Evolutionary conservation across 495 filamentous ascomycete genomes (phyloP), one percentile per base, ranked within the genome.

Genomic region (Lepidopterella palustris): DNA sequence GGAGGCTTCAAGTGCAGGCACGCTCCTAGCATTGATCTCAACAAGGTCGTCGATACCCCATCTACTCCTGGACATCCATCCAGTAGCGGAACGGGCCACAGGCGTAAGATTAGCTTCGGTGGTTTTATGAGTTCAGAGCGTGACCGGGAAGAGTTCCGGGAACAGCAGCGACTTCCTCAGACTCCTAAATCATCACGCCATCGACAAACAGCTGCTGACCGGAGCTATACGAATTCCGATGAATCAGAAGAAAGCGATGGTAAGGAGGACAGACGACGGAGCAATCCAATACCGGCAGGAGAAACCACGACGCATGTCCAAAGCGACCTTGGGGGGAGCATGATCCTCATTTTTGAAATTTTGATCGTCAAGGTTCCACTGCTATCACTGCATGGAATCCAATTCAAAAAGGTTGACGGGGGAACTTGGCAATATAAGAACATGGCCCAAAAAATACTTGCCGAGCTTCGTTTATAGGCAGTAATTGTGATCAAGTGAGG

Each of bases 361-460:
- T 82, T 97, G 62, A 91, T 99, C 60, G 93, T 99, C 60, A 99
- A 99, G 77, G 90, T 99, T 29, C 93, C 93, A 25, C 75, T 99
- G 51, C 86, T 99, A 64, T 88, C 86, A 21, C 73, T 99, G 60
- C 92, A 97, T 67, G 93, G 93, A 42, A 89, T 99, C 51, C 93
- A 99, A 72, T 99, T 99, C 78, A 99, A 99, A 80, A 90, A 92
- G 72, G 85, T 97, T 47, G 84, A 89, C 27, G 95, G 93, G 5
- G 89, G 92, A 39, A 96, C 93, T 61, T 97, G 92, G 92, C 91
- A 96, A 73, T 99, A 97, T 70, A 95, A 96, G 76, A 88, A 90
- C 61, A 90, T 97, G 89, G 93, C 93, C 45, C 90, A 95, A 72
- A 89, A 88, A 69, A 97, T 99, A 70, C 76, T 99, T 63, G 82